Base-by-base conservation (phyloP, 2,329 filamentous ascomycete genomes). In the Hymenoscyphus scutula region DNA sequence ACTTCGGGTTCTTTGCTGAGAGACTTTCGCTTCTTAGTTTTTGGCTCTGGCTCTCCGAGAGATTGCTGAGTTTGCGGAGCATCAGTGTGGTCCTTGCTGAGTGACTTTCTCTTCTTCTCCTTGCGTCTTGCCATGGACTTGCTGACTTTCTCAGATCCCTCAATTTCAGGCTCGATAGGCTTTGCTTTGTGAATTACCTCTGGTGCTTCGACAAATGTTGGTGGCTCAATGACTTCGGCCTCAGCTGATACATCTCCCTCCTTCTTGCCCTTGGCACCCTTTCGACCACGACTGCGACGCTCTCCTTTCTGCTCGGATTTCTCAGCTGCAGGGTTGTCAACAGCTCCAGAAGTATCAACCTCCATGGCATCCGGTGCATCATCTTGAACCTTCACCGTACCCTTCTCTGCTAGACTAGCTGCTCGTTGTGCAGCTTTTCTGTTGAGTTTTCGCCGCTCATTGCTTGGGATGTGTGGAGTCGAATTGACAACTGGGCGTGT, bases 221-320 rank as follows among this genome's bases (percentile, higher is more conserved):
- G 45, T 51, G 23, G 45, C 19, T 51, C 45, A 10, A 51, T 19
- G n/a, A 23, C 19, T 51, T 11, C 8, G 13, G 19, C 23, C 19
- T 51, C 45, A 25, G 45, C 45, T 51, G 19, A 25, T 51, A 51
- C 45, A 11, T 25, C 45, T 25, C 23, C 45, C 10, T 11, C 45
- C 25, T 51, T 51, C 19, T 23, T 51, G 8, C 45, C 45, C 45
- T 51, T 51, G 3, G 7, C 11, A 13, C 19, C 5, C 23, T 25
- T 51, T 11, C 56, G 56, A 13, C 56, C 56, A n/a, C 56, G 34
- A 48, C 45, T 29, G n/a, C 38, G 37, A 30, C 56, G 56, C 19
- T 51, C 27, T 17, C 19, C 13, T 10, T 57, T 62, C 53, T 61
- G 59, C 15, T 51, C 23, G 6, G 53, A 27, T 45, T 57, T 34